These are phyloP conservation scores for Panaeolus papilionaceus DNA, from an alignment of 768 basidiomycete species.

Conservation along the genomic window DNA sequence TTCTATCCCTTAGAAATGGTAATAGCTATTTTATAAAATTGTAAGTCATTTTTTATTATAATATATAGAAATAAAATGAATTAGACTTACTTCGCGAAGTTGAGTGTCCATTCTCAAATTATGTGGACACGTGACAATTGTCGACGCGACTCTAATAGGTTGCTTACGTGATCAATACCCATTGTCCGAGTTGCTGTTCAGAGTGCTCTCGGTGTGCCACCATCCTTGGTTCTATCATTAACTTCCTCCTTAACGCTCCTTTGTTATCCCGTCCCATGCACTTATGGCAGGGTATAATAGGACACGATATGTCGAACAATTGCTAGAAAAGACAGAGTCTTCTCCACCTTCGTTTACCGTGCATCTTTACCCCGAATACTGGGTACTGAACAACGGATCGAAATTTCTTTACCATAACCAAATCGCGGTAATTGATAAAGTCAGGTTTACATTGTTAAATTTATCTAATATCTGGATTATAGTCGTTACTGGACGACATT, in stretches of 20 bases:
- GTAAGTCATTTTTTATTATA: conserved; percentile 9
- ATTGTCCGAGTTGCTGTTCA: conserved; percentile 23
- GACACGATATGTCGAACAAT: conserved; percentile 65
- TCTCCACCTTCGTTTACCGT: conserved; percentile 79
- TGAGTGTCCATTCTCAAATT: conserved; percentile 48
- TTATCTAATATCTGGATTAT: conserved; percentile 18
- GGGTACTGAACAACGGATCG: conserved; percentile 81
- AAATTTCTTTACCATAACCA: conserved; percentile 85
- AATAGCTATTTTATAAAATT: conserved; percentile 58
- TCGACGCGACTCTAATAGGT: conserved; percentile 25
- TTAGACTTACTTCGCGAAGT: conserved; percentile 48
- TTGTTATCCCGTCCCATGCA: not conserved
- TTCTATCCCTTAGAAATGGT: conserved; percentile 84
- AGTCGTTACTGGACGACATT: conserved; percentile 87
- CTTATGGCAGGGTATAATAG: conserved; percentile 77
- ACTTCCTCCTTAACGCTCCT: conserved; percentile 1
- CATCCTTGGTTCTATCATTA: conserved; percentile 20
- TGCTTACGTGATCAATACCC: conserved; percentile 29
- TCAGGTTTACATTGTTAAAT: not conserved
- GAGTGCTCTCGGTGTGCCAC: conserved; percentile 11
- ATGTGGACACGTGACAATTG: conserved; percentile 40
- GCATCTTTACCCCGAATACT: conserved; percentile 79
- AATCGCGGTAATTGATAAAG: conserved; percentile 55
- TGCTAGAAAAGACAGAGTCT: conserved; percentile 61
- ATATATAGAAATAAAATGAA: not conserved